A percentile compares a stretch with the other conserved stretches of the same genome.
These are phyloP conservation scores for Cryphonectria carpinicola DNA, from an alignment of 2,329 filamentous ascomycete genomes.

Conservation along the genomic window DNA sequence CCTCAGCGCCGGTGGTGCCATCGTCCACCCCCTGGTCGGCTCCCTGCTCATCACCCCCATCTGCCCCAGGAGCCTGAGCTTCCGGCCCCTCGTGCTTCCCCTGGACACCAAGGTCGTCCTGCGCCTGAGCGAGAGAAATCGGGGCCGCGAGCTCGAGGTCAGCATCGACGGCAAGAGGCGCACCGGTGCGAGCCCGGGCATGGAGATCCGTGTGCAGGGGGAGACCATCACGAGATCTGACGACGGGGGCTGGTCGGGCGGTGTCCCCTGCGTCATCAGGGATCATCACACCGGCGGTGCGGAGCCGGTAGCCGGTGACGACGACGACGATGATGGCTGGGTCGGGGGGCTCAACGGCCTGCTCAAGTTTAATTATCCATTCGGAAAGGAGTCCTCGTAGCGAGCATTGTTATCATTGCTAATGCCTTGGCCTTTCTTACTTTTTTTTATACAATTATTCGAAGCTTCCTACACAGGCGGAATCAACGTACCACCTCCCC, in stretches of 20 bases:
- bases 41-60: constrained; percentile 91
- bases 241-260: constrained; percentile 65
- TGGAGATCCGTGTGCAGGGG: constrained; percentile 87
- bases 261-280: constrained; percentile 89
- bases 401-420: not conserved
- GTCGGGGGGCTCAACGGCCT: constrained; percentile 91
- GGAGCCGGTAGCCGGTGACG: constrained; percentile 41
- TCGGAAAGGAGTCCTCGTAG: constrained; percentile 63
- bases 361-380: constrained; percentile 97
- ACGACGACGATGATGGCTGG: constrained; percentile 84
- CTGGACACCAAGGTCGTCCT: constrained; percentile 83
- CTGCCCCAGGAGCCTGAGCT: constrained; percentile 88
- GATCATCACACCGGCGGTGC: constrained; percentile 50
- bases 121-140: constrained; percentile 78
- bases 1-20: constrained; percentile 87
- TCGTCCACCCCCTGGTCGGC: constrained; percentile 90
- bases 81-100: constrained; percentile 87
- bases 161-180: constrained; percentile 77
- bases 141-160: constrained; percentile 75
- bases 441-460: not conserved
- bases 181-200: constrained; percentile 70
- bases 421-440: not conserved
- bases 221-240: constrained; percentile 68
- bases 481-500: not conserved
- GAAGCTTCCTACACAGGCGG: too few species aligned